A percentile compares a stretch with the other conserved stretches of the same genome.
Evolutionary conservation across 768 basidiomycete genomes (phyloP).

Genomic region (Rhizopogon sp.): DNA sequence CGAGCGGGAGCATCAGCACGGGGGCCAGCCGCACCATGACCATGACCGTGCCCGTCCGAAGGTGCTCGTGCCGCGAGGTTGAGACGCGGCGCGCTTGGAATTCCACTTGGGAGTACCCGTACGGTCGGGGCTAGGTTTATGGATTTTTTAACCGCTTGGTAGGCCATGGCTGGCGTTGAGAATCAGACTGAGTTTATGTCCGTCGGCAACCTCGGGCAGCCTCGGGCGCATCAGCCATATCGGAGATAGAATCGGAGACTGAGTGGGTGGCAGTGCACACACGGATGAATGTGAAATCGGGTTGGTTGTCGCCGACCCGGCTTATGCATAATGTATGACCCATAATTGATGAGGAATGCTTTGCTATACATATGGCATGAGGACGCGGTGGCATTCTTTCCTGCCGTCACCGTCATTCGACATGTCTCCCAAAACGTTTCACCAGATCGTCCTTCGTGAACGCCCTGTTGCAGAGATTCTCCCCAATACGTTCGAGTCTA

Average conservation of each 20-base stretch:
- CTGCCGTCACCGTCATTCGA: background rate
- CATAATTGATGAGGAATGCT: no score
- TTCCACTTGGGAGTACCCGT: slow-evolving; percentile 71
- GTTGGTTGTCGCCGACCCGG: no score
- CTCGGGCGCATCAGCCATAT: no score
- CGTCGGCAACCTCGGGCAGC: no score
- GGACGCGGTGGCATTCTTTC: background rate
- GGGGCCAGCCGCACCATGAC: slow-evolving; percentile 46
- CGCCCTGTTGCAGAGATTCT: slow-evolving; percentile 67
- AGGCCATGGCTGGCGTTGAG: slow-evolving; percentile 41
- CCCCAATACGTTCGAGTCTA: slow-evolving; percentile 67
- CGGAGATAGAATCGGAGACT: no score
- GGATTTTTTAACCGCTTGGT: slow-evolving; percentile 76
- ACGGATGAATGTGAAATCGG: no score
- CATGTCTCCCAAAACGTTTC: slow-evolving; percentile 37
- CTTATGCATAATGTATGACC: no score
- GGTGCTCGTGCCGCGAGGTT: slow-evolving; percentile 68
- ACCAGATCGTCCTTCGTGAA: slow-evolving; percentile 69
- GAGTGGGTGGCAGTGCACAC: no score
- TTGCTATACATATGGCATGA: background rate
- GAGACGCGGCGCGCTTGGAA: slow-evolving; percentile 72
- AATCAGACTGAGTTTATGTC: background rate
- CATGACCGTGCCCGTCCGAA: slow-evolving; percentile 50
- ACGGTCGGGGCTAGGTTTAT: slow-evolving; percentile 80
- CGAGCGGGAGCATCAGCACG: slow-evolving; percentile 59